These are phyloP conservation scores for Gossypioides kirkii DNA, from an alignment of 345 rosid genomes.

Conservation along the genomic window DNA sequence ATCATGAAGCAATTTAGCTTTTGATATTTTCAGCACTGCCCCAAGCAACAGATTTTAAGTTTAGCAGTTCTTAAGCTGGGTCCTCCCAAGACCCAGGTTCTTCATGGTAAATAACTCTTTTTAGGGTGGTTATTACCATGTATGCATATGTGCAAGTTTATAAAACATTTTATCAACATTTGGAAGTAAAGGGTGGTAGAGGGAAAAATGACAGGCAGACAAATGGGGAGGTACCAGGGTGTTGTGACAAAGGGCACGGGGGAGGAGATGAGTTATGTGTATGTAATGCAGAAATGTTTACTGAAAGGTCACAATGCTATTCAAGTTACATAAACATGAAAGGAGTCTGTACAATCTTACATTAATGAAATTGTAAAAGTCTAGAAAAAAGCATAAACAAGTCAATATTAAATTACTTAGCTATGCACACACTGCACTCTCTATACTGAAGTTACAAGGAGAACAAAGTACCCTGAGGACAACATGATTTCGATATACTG, in stretches of 20 bases:
- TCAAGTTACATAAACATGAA: neutral
- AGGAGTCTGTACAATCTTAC: neutral
- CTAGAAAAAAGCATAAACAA: neutral
- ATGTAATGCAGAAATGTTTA: neutral
- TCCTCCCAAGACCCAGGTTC: neutral
- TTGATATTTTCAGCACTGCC: neutral
- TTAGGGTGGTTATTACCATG: neutral
- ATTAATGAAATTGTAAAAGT: neutral
- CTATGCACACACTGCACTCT: neutral
- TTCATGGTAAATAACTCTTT: neutral
- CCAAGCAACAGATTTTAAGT: neutral
- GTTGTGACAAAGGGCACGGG: neutral
- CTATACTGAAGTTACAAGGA: neutral
- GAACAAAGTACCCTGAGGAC: neutral
- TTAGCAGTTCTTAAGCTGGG: neutral
- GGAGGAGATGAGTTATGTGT: neutral
- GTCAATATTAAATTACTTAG: neutral
- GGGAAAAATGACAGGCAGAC: neutral
- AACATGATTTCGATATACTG: neutral
- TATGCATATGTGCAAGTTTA: neutral
- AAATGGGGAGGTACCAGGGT: neutral
- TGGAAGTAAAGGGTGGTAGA: neutral
- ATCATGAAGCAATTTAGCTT: neutral
- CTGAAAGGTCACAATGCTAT: neutral
- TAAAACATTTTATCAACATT: neutral